Evolutionary conservation across 495 filamentous ascomycete genomes (phyloP), one percentile per base, ranked within the genome.

Genomic region (Penicillium bovifimosum): DNA sequence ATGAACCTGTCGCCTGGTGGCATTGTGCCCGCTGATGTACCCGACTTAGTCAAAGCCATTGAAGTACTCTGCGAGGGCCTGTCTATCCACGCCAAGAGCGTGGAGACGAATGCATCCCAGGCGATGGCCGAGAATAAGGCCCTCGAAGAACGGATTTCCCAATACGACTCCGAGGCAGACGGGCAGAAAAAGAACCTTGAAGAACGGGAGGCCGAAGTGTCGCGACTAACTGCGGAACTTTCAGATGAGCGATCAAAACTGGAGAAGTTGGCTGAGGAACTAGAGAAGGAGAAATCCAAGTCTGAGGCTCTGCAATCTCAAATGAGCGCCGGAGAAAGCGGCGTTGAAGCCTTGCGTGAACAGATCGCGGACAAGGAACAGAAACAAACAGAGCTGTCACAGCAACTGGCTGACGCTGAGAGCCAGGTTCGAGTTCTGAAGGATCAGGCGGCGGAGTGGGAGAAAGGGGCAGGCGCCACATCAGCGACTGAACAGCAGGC

Each of bases 271-370:
- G 76, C 82, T 47, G 67, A 69, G 16, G 87, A 95, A 56, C 69
- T 96, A 18, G 70, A 79, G 7, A 79, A 86, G 29, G 82, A 86
- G 45, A 82, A 84, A 24, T 69, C 75, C 9, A 83, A 87, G 52
- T 74, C 92, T 20, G 76, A 73, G 35, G 70, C 80, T 13, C 73
- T 95, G 27, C 80, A 86, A 48, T 70, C 71, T 11, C 84, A 83
- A 65, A 81, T 93, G 61, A 78, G 84, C 5, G 85, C 87, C 35
- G 90, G 87, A 29, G 87, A 91, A 61, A 90, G 82, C 6, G 87
- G 87, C 18, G 87, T 86, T 6, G 87, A 91, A 64, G 84, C 80
- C 13, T 69, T 95, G 45, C 82, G 83, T 35, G 82, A 85, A 63
- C 78, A 81, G 31, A 69, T 93, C 41, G 80, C 80, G 13, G 84